These are phyloP conservation scores for Tulasnella sp. DNA, from an alignment of 768 basidiomycete species.

Conservation along the genomic window DNA sequence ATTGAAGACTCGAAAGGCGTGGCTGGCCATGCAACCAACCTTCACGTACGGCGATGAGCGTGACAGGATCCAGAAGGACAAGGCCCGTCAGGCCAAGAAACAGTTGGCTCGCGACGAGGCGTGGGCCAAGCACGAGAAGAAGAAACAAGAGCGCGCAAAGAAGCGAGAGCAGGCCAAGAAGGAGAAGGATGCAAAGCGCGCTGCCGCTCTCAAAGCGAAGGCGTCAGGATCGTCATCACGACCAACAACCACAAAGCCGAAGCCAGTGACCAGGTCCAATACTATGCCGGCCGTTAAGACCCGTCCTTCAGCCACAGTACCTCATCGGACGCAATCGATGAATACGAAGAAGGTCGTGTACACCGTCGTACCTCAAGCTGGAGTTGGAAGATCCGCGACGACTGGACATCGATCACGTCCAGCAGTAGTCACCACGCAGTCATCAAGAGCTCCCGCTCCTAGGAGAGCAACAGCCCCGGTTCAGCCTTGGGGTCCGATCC, in stretches of 20 bases:
- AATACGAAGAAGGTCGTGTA: too few relatives aligned
- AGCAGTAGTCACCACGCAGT: too few relatives aligned
- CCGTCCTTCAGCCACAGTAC: neutral
- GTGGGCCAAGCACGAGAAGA: slow-evolving; percentile 2
- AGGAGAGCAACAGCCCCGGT: too few relatives aligned
- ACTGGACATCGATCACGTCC: too few relatives aligned
- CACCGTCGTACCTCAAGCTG: too few relatives aligned
- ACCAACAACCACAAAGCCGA: neutral
- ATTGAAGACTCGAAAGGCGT: slow-evolving; percentile 5
- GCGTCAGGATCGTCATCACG: neutral
- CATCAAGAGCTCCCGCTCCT: too few relatives aligned
- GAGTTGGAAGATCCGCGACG: too few relatives aligned
- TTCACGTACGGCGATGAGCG: slow-evolving; percentile 12
- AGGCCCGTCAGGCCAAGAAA: slow-evolving; percentile 2
- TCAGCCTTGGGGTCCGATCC: too few relatives aligned
- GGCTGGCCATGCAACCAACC: slow-evolving; percentile 6
- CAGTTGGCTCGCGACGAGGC: slow-evolving; percentile 13
- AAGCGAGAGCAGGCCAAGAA: neutral
- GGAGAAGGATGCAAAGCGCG: neutral
- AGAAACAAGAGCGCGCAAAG: neutral
- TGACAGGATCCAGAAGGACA: slow-evolving; percentile 7
- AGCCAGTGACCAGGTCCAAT: neutral
- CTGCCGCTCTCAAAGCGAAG: neutral
- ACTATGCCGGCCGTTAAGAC: neutral
- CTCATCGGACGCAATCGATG: too few relatives aligned